Evolutionary conservation across 1,284 basidiomycete genomes (phyloP), one percentile per base, ranked within the genome.

Genomic region (Naganishia liquefaciens): DNA sequence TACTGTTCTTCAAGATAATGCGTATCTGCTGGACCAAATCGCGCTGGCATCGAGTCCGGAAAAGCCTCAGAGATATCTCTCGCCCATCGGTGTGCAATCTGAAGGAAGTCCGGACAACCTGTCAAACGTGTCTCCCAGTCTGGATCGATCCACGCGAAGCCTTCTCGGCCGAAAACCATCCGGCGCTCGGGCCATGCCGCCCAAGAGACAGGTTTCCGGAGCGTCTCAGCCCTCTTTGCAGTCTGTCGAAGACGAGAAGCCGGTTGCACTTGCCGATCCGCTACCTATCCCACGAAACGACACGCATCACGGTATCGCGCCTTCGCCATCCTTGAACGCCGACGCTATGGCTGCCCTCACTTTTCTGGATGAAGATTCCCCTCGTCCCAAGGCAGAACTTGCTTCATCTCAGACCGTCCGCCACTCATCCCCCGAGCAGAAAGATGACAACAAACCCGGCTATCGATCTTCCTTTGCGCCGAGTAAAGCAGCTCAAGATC

Each of bases 341-440:
- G 89, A 91, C 77, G 89, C 86, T 21, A 80, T 90, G 64, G 89
- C 88, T 6, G 89, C 88, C 3, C 73, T 91, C 71, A 84, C 85
- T 43, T 91, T 89, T 78, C 81, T 91, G 54, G 86, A 86, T 68
- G 76, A 79, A 42, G 67, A 72, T 42, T 54, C 68, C 60, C 65
- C 68, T 3, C 52, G 57, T 0, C 57, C 63, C 47, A 30, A 27
- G 40, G 43, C 25, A n/a, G 52, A 63, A 55, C 23, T 47, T 30
- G 17, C 28, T 27, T 44, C 54, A 21, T 19, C 39, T 50, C 53
- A 40, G 15, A 7, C 62, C 28, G 17, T 21, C 17, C 39, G 43
- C 11, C 52, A 19, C 19, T 10, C 30, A n/a, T 42, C 62, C 21
- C n/a, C 33, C 3, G 44, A 28, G 17, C 46, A 25, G 17, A 62